phyloP scores from a whole-genome alignment of 2,329 filamentous ascomycete species.

The Karstenula rhodostoma region DNA sequence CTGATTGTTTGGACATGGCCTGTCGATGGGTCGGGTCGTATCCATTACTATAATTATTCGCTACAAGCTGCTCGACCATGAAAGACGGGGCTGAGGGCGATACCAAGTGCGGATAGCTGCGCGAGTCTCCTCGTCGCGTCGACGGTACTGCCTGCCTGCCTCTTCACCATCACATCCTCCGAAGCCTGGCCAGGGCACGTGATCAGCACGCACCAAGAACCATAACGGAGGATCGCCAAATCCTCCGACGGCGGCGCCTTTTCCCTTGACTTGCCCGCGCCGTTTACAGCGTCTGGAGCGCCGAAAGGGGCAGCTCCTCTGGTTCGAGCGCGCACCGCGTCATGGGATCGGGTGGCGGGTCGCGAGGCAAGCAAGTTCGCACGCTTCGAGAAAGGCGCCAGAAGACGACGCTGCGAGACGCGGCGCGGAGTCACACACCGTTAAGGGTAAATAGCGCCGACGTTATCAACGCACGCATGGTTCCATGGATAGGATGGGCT shows the following conservation, averaged over 20 bases:
- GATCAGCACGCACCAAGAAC: background rate
- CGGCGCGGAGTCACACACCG: conserved; percentile 10
- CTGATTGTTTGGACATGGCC: conserved; percentile 4
- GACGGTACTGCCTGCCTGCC: background rate
- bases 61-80: background rate
- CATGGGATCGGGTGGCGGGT: conserved; percentile 2
- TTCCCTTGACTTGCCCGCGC: background rate
- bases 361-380: background rate
- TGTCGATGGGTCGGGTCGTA: background rate
- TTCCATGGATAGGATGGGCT: too few species aligned
- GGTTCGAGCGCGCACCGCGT: background rate
- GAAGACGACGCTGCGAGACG: conserved; percentile 10
- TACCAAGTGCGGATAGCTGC: background rate
- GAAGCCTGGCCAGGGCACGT: background rate
- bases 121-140: background rate
- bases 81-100: background rate
- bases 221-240: conserved; percentile 5
- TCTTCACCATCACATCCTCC: background rate
- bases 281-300: background rate
- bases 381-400: conserved; percentile 10
- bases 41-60: background rate
- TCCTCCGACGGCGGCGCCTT: conserved; percentile 3
- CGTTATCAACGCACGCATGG: conserved; percentile 7
- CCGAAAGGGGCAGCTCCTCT: background rate
- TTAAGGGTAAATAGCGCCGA: conserved; percentile 7